A percentile compares a stretch with the other conserved stretches of the same genome.
Conservation (phyloP, 768 basidiomycete species). For the Phylloporus sp. region DNA sequence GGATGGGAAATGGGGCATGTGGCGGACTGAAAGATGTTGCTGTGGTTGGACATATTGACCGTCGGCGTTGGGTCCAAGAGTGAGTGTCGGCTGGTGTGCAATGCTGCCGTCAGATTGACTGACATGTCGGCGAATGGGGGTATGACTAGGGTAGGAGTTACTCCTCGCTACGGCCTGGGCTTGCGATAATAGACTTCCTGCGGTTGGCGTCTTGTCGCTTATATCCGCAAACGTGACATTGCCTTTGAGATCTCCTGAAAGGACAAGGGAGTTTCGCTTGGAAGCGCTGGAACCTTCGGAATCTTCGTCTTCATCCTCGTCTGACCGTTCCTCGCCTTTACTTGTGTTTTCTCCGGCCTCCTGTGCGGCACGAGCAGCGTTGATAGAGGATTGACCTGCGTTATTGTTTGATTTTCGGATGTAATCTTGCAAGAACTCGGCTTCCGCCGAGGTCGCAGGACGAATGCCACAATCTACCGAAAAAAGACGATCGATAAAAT, state of each 20-base stretch:
- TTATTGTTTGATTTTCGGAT: conserved; percentile 88
- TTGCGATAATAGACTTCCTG: conserved; percentile 70
- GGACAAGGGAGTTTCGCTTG: conserved; percentile 69
- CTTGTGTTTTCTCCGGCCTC: conserved; percentile 60
- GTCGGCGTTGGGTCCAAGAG: conserved; percentile 43
- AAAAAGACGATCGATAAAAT: conserved; percentile 27
- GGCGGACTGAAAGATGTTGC: conserved; percentile 63
- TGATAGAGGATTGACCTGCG: conserved; percentile 70
- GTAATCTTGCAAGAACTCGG: conserved; percentile 89
- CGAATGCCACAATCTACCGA: conserved; percentile 83
- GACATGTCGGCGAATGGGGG: conserved; percentile 70
- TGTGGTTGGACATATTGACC: conserved; percentile 47
- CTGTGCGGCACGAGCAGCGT: conserved; percentile 67
- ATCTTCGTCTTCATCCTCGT: conserved; percentile 86
- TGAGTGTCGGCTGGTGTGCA: conserved; percentile 54
- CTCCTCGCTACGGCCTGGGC: conserved; percentile 62
- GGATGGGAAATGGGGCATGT: conserved; percentile 75
- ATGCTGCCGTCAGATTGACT: conserved; percentile 55
- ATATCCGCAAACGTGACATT: conserved; percentile 57
- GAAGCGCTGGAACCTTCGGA: conserved; percentile 74
- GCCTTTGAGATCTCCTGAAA: conserved; percentile 61
- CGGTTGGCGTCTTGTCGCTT: conserved; percentile 85
- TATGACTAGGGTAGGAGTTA: conserved; percentile 59
- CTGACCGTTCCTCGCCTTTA: conserved; percentile 68
- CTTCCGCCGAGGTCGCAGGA: conserved; percentile 86